Conservation (phyloP, 2,329 filamentous ascomycete genomes). For the Alternaria alternata region DNA sequence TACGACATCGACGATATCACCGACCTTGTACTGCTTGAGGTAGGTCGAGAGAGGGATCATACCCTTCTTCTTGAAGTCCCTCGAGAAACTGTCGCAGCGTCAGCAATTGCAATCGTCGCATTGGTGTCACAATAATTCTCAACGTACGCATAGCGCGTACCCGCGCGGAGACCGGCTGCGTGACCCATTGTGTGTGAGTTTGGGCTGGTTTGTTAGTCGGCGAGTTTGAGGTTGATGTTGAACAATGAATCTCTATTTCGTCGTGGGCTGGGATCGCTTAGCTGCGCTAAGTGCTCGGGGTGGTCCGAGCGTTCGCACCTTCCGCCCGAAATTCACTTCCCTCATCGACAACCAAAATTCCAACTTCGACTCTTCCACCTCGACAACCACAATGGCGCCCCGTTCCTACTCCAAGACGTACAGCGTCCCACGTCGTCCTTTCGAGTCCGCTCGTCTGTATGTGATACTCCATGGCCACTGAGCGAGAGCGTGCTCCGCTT, state of each 20-base stretch:
- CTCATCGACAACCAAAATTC: no score
- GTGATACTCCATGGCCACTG: conserved; percentile 88
- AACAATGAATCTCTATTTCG: no score
- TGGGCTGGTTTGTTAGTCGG: no score
- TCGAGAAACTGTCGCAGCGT: conserved; percentile 69
- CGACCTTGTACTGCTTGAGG: conserved; percentile 93
- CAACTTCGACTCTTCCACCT: no score
- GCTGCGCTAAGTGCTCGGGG: no score
- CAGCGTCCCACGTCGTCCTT: conserved; percentile 97
- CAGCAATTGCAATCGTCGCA: conserved; percentile 30
- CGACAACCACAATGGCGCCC: conserved; percentile 54
- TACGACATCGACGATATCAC: conserved; percentile 99
- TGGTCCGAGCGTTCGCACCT: no score
- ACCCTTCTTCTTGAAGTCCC: conserved; percentile 94
- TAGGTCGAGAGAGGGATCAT: conserved; percentile 94
- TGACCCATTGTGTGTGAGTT: conserved; percentile 61
- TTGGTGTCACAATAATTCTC: conserved; percentile 1
- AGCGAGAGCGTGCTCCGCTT: conserved; percentile 97
- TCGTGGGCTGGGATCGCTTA: no score
- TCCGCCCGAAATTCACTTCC: no score
- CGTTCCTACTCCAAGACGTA: conserved; percentile 98
- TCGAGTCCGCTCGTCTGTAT: conserved; percentile 99
- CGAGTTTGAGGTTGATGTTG: no score
- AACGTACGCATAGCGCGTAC: conserved; percentile 54
- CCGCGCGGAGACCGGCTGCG: conserved; percentile 57